Base-by-base conservation (phyloP, 2,329 filamentous ascomycete genomes). In the Ophiostoma ips region DNA sequence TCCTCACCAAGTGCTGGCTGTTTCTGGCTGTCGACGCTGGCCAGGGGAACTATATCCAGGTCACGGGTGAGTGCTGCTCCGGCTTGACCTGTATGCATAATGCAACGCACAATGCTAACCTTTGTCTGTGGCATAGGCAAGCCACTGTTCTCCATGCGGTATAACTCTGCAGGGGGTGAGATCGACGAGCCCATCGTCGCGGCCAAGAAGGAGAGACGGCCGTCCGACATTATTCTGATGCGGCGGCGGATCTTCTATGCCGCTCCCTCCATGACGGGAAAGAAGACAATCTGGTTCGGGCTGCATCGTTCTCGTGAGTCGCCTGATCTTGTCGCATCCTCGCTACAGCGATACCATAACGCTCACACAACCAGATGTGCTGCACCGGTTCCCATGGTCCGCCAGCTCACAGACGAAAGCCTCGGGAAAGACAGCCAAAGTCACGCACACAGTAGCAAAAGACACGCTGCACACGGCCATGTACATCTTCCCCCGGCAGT, bases 401-500 rank as follows among this genome's bases (percentile, higher is more conserved):
- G 13, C 5, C 15, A 43, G 16, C 6, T 3, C 21, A 30, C 3
- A 65, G 71, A 9, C 74, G 92, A 8, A 74, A 77, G 16, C 82
- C 84, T 62, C 90, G 92, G 2, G 72, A 94, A 49, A 79, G 81
- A 55, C 84, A 86, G n/a, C 24, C 6, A 4, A 24, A 6, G 24
- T 24, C 18, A 8, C 16, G 15, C 30, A 43, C 30, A 44, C 7
- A n/a, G 15, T 12, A 5, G 75, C 83, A 54, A n/a, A 16, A 5
- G 75, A 83, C 55, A 84, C 80, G 0, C 60, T 79, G 11, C 85
- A 84, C 57, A 66, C 94, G 18, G 78, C 95, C 76, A 92, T 90
- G 71, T 90, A 96, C 64, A 81, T 98, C 1, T 98, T 98, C 58
- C 92, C 92, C 31, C 75, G 83, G 11, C 89, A 96, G 60, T 96